phyloP scores from a whole-genome alignment of 495 filamentous ascomycete species.

The Xylaria grammica region DNA sequence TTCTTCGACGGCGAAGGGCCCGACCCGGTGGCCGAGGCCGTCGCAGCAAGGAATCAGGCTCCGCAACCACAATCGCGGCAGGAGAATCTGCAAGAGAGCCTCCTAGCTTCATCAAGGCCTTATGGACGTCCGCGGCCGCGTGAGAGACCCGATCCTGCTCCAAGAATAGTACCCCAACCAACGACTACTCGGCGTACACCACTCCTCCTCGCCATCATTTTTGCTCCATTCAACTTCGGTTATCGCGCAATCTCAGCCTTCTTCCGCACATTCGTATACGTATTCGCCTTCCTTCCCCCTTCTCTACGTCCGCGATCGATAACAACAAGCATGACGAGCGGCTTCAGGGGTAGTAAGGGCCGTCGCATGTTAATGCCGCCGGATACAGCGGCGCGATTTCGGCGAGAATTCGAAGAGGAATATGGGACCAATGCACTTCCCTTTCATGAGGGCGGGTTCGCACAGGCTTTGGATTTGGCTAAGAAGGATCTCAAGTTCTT shows the following conservation, averaged over 20 bases:
- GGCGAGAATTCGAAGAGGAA: constrained; percentile 91
- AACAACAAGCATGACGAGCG: constrained; percentile 53
- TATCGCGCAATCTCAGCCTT: constrained; percentile 70
- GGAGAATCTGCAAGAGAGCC: constrained; percentile 72
- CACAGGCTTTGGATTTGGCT: constrained; percentile 83
- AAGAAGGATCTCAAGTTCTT: constrained; percentile 92
- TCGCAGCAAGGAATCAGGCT: constrained; percentile 63
- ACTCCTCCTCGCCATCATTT: constrained; percentile 74
- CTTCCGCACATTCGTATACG: constrained; percentile 76
- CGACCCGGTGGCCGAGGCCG: constrained; percentile 79
- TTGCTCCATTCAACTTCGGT: constrained; percentile 80
- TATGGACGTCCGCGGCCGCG: constrained; percentile 37
- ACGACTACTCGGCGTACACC: constrained; percentile 69
- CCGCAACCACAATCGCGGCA: constrained; percentile 62
- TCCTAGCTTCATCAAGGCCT: constrained; percentile 39
- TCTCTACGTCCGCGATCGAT: constrained; percentile 68
- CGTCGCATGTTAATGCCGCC: constrained; percentile 77
- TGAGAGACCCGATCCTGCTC: constrained; percentile 64
- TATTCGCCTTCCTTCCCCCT: constrained; percentile 60
- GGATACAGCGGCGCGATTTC: constrained; percentile 87
- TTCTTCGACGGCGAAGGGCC: constrained; percentile 96
- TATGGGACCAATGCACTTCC: constrained; percentile 72
- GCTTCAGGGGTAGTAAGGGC: constrained; percentile 67
- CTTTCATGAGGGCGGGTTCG: constrained; percentile 86
- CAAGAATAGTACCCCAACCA: constrained; percentile 78